Base-by-base conservation (phyloP, 1,139 yeast genomes). In the Waltiozyma sp. region DNA sequence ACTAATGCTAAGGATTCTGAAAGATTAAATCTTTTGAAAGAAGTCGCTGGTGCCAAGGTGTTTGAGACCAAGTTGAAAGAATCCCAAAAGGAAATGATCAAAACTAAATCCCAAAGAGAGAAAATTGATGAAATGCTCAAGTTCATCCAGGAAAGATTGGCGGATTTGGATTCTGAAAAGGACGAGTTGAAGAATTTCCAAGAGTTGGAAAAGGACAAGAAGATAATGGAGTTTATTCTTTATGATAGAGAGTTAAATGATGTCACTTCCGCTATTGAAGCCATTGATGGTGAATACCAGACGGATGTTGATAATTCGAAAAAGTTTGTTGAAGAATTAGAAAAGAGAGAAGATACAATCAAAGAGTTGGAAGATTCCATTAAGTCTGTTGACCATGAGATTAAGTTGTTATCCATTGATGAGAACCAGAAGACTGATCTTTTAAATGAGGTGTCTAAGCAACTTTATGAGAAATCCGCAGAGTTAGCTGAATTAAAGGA, bases 11-110 rank as follows among this genome's bases (percentile, higher is more conserved):
- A 84, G 53, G 96, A 88, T 59, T 59, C 74, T 3, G 96, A 89
- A 57, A 72, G 97, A 47, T 68, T 91, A 45, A 72, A 77, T 28
- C 66, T 89, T 38, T 67, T 91, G 50, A 88, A 91, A 54, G 96
- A 88, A 57, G 96, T 89, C 28, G 93, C 96, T 41, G 99, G 99
- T 15, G 96, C 97, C 1, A 82, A 80, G 46, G 85, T 89, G 1
- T 91, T 91, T 62, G 98, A 91, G 58, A 68, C 73, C 40, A 85
- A 87, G 56, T 67, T 89, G 45, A 74, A 75, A 46, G 95, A 88
- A 46, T 85, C 96, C 1, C 65, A 73, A 51, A 82, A 80, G 54
- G 91, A 87, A 53, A 85, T 91, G 88, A 68, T 67, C 13, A 79
- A 76, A 45, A 80, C 95, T 0, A 76, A 74, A 48, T 71, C 70